phyloP scores from a whole-genome alignment of 2,329 filamentous ascomycete genomes.

The Aspergillus latus region DNA sequence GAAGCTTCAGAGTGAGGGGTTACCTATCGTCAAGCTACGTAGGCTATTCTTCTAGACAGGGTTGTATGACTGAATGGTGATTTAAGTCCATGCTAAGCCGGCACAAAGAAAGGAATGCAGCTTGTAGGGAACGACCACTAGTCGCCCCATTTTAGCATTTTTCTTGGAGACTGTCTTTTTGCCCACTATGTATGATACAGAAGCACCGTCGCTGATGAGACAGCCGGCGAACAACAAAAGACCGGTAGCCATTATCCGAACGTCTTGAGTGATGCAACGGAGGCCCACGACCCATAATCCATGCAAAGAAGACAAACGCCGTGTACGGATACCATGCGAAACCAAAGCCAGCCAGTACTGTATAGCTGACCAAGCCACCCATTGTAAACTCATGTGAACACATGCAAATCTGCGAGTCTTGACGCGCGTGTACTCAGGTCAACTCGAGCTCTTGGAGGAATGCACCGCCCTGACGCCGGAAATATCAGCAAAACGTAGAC shows the following conservation, averaged over 20 bases:
- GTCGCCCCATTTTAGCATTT: conserved; percentile 14
- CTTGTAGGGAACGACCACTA: neutral
- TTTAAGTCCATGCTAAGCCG: neutral
- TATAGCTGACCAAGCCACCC: conserved; percentile 19
- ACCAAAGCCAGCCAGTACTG: conserved; percentile 14
- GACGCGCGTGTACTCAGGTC: conserved; percentile 25
- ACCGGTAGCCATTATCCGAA: conserved; percentile 19
- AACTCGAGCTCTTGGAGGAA: conserved; percentile 27
- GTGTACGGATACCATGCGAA: conserved; percentile 19
- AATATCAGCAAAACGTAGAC: conserved; percentile 18
- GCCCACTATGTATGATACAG: conserved; percentile 14
- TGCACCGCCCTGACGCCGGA: conserved; percentile 28
- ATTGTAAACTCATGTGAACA: conserved; percentile 19
- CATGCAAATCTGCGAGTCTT: conserved; percentile 22
- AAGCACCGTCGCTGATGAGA: conserved; percentile 1
- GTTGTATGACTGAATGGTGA: neutral
- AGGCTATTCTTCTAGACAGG: neutral
- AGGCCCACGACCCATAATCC: conserved; percentile 16
- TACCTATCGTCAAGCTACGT: neutral
- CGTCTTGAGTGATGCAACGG: conserved; percentile 16
- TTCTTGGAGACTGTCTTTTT: neutral
- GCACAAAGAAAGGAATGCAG: neutral
- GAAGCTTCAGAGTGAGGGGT: neutral
- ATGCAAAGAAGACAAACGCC: conserved; percentile 22
- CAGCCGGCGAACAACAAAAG: conserved; percentile 7